Percentiles rank a stretch among this genome's conserved stretches.
Evolutionary conservation across 2,329 filamentous ascomycete species (phyloP).

Genomic region (Colletotrichum spaethianum): DNA sequence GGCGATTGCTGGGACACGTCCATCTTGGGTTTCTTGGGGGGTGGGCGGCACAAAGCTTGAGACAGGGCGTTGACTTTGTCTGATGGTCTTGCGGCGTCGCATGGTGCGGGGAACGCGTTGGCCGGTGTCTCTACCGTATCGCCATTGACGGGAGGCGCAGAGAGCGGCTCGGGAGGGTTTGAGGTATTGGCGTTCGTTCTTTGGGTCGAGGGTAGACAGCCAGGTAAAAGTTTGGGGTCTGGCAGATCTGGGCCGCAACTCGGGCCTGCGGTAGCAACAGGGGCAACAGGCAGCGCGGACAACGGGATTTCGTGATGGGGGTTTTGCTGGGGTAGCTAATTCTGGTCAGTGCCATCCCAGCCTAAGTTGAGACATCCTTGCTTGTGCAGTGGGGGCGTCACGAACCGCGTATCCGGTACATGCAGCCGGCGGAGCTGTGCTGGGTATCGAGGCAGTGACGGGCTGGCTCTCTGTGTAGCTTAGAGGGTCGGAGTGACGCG

Average conservation of each 20-base stretch:
- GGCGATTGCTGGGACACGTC: conserved; percentile 66
- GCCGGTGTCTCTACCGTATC: conserved; percentile 14
- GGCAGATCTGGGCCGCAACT: conserved; percentile 19
- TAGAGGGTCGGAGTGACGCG: conserved; percentile 7
- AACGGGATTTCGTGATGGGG: conserved; percentile 25
- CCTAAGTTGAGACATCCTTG: conserved; percentile 18
- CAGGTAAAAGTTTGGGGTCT: neutral
- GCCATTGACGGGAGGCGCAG: conserved; percentile 6
- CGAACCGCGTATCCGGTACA: conserved; percentile 21
- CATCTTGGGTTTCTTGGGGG: conserved; percentile 51
- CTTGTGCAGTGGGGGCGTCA: conserved; percentile 7
- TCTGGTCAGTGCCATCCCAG: conserved; percentile 40
- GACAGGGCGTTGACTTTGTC: conserved; percentile 37
- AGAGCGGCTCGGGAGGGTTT: neutral
- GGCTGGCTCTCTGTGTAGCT: neutral
- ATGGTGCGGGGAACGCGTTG: conserved; percentile 19
- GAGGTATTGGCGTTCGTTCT: neutral
- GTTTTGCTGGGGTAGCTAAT: conserved; percentile 34
- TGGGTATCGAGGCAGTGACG: neutral
- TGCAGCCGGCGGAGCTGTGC: conserved; percentile 23
- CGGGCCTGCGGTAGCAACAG: conserved; percentile 10
- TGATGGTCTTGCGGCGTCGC: conserved; percentile 7
- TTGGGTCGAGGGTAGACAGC: neutral
- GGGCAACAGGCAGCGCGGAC: conserved; percentile 25
- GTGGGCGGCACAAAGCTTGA: conserved; percentile 24